Conservation (phyloP, 108 stramenopile genomes). For the Nitzschia sp. region DNA sequence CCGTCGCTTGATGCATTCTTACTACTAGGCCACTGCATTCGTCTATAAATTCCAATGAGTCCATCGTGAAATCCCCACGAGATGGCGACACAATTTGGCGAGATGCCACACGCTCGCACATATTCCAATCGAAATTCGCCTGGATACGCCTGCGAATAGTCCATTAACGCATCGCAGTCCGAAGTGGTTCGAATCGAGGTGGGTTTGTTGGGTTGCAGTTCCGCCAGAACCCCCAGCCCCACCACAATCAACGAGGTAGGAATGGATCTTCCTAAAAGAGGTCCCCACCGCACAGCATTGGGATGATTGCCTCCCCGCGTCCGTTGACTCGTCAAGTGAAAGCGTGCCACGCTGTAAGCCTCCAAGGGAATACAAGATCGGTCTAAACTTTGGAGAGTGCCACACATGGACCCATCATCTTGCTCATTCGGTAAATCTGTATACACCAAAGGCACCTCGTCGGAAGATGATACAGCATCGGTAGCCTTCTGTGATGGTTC, state of each 20-base stretch:
- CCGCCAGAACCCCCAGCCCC: constrained; percentile 48
- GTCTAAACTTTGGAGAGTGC: constrained; percentile 39
- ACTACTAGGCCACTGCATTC: constrained; percentile 2
- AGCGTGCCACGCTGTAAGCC: constrained; percentile 47
- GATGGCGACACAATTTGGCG: constrained; percentile 64
- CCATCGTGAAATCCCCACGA: constrained; percentile 83
- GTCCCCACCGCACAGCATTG: constrained; percentile 30
- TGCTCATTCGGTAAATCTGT: constrained; percentile 12
- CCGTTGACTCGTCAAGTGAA: constrained; percentile 40
- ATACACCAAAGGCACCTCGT: constrained; percentile 25
- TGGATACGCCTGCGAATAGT: constrained; percentile 12
- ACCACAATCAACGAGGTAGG: constrained; percentile 18
- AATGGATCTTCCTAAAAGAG: not conserved
- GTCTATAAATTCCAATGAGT: constrained; percentile 64
- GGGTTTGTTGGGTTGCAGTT: constrained; percentile 18
- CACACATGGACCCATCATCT: constrained; percentile 30
- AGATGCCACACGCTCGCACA: constrained; percentile 55
- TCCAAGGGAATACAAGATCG: constrained; percentile 51
- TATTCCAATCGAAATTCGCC: constrained; percentile 40
- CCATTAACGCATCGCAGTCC: constrained; percentile 33
- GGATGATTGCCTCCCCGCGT: constrained; percentile 24
- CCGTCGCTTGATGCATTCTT: not conserved
- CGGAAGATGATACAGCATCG: not conserved
- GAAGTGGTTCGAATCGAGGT: constrained; percentile 25
- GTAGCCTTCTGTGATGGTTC: not conserved